Evolutionary conservation across 345 rosid species (phyloP).

Genomic region (Draba incana): DNA sequence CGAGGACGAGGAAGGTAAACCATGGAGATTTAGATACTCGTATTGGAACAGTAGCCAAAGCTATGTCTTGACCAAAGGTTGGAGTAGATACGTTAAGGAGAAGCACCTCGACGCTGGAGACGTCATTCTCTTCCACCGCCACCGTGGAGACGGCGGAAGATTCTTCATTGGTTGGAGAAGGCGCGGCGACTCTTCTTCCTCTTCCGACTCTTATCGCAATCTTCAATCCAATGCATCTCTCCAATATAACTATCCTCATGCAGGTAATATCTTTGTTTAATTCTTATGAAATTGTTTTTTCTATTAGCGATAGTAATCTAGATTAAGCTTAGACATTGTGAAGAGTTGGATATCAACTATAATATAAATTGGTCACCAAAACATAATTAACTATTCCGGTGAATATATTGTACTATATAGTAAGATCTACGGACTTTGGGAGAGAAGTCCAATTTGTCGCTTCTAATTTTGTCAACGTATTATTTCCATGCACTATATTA

Average conservation of each 20-base stretch:
- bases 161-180: conserved; percentile 83
- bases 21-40: conserved; percentile 85
- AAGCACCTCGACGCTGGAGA: conserved; percentile 86
- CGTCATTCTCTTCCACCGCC: conserved; percentile 65
- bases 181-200: conserved; percentile 41
- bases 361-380: not conserved
- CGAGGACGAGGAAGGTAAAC: conserved; percentile 87
- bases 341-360: not conserved
- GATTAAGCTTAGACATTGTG: not conserved
- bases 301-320: not conserved
- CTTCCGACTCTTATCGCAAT: conserved; percentile 40
- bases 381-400: conserved; percentile 9
- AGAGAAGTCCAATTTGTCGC: conserved; percentile 30
- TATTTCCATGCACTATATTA: conserved; percentile 12
- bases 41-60: conserved; percentile 86
- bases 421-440: not conserved
- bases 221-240: conserved; percentile 44
- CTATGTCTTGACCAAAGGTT: conserved; percentile 88
- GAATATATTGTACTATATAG: not conserved
- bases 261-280: conserved; percentile 49
- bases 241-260: conserved; percentile 50
- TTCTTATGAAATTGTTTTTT: not conserved
- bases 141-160: conserved; percentile 53
- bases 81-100: conserved; percentile 90
- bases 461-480: conserved; percentile 35